Evolutionary conservation across 2,329 filamentous ascomycete species (phyloP), one percentile per base, ranked within the genome.

Genomic region (Clonostachys chloroleuca): DNA sequence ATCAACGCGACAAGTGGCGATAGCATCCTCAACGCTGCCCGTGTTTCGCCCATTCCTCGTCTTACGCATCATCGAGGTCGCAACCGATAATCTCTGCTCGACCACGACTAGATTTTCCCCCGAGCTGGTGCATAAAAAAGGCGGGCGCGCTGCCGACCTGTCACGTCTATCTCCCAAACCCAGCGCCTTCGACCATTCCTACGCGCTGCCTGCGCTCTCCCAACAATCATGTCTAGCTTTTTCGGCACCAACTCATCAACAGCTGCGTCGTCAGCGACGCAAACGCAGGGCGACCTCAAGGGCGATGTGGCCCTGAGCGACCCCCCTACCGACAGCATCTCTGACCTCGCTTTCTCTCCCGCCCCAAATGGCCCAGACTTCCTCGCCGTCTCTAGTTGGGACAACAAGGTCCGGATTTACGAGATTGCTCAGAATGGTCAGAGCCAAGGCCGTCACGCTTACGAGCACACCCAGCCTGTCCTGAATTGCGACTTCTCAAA

Each of bases 361-460:
- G 76, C 60, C n/a, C 70, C 51, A 60, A 74, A 63, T 59, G 66
- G 59, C 42, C 63, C 65, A 60, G 90, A 97, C 59, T 87, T 95
- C 63, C 77, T 99, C 16, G 91, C 92, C 20, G 89, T 96, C 35
- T 76, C 90, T 43, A 96, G 90, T 58, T 99, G 94, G 94, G 94
- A 99, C 70, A 95, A 95, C 74, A 95, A 96, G 67, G 90, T 97
- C 53, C 87, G 92, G 61, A 92, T 99, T 63, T 99, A 97, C 72
- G 90, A 97, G 67, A 90, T 97, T 63, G 83, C 86, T 54, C 71
- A 70, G 48, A 83, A 83, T 55, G 90, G 91, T 40, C 81, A 87
- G 62, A 92, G 87, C 60, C 83, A 90, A 63, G 91, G 90, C 44
- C 92, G 92, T 61, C 90, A 90, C 52, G 74, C 86, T 49, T 95